Evolutionary conservation across 2,329 filamentous ascomycete genomes (phyloP), one percentile per base, ranked within the genome.

Genomic region (Aureobasidium sp.): DNA sequence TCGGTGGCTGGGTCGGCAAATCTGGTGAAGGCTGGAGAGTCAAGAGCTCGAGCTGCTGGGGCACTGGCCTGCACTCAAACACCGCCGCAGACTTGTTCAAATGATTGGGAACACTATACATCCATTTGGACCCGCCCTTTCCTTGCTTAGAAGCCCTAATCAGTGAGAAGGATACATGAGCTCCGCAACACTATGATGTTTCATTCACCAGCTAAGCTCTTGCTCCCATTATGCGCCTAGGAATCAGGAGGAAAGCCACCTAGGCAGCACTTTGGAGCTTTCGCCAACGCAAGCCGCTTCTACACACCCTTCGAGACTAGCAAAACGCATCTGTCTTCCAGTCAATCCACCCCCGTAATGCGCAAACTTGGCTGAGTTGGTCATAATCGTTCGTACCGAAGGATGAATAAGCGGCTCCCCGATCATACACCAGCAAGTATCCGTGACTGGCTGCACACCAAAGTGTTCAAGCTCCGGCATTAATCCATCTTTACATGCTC

Each of bases 1-100:
- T 86, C 12, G 81, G 83, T 3, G 81, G 83, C 1, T 89, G 83
- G 79, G 70, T 75, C 45, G 80, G 80, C 21, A 68, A 71, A 8
- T 42, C 53, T 16, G 63, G 65, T 12, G 68, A 70, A 25, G 72
- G 72, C 29, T 76, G 74, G 61, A 69, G 75, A 40, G 64, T 87
- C 12, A 72, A 68, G 53, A 77, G 76, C 17, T 80, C 76, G 55
- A 81, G 82, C 24, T 79, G 83, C 64, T 88, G 83, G 78, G 73
- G 86, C 35, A 80, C 80, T 10, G 72, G 71, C 49, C 73, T 81
- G 44, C 79, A 79, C n/a, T 67, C 70, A 38, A 70, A 72, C 30
- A 68, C 71, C 24, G 72, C 70, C 34, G 66, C 74, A 61, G 71
- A 66, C 58, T 69, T 66, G 61, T 72, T 85, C 30, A 80, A 79